These are phyloP conservation scores for Mycosphaerelloides madeirae DNA, from an alignment of 2,329 filamentous ascomycete species.

Conservation along the genomic window DNA sequence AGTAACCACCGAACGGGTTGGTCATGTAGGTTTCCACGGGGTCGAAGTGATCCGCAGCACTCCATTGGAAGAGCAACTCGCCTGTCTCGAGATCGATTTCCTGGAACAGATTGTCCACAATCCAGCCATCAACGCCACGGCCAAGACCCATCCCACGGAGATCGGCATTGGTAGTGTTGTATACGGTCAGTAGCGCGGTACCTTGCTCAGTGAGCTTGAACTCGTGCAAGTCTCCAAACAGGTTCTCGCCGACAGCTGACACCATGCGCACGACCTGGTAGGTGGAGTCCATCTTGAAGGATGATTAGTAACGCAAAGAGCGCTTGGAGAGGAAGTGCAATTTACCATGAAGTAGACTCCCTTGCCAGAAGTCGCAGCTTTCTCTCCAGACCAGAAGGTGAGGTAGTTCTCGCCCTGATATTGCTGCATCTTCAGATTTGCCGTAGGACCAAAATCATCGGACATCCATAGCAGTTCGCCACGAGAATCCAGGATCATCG, in stretches of 20 bases:
- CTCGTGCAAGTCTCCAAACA: conserved; percentile 41
- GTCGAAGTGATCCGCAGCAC: conserved; percentile 35
- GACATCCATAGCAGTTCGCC: conserved; percentile 34
- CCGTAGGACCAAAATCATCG: conserved; percentile 27
- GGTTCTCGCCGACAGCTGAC: conserved; percentile 26
- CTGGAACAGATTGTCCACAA: conserved; percentile 44
- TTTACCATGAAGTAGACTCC: conserved; percentile 34
- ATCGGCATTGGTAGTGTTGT: conserved; percentile 32
- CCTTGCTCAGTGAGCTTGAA: conserved; percentile 40
- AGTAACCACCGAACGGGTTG: conserved; percentile 38
- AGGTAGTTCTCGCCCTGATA: conserved; percentile 35
- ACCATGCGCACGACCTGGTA: conserved; percentile 27
- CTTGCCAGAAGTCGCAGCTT: conserved; percentile 31
- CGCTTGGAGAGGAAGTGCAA: not conserved
- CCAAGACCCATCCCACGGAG: conserved; percentile 24
- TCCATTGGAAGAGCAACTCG: conserved; percentile 39
- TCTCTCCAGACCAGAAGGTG: conserved; percentile 39
- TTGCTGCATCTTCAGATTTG: conserved; percentile 32
- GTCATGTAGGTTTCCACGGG: conserved; percentile 27
- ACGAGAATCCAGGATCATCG: conserved; percentile 33
- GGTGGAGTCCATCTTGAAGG: conserved; percentile 19
- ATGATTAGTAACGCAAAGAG: not conserved
- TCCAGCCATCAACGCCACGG: conserved; percentile 33
- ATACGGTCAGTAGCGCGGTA: conserved; percentile 43
- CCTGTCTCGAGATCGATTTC: conserved; percentile 41